These are phyloP conservation scores for Penicillium ochrochloron DNA, from an alignment of 495 filamentous ascomycete species.

Conservation along the genomic window DNA sequence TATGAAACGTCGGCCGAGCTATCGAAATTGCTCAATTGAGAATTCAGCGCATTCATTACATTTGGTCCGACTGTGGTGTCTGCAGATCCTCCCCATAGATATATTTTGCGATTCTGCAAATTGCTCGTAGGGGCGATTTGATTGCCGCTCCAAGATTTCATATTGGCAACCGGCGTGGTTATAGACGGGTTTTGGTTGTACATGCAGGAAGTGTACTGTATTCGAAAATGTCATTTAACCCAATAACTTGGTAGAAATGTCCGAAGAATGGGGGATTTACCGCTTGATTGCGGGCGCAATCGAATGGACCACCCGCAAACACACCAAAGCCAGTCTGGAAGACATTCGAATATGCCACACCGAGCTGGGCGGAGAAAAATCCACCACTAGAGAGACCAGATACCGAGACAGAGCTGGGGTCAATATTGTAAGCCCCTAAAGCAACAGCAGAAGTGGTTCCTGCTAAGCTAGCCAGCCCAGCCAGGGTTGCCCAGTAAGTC, in stretches of 20 bases:
- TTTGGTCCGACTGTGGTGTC: conserved; percentile 20
- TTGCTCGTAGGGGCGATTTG: conserved; percentile 15
- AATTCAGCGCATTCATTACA: conserved; percentile 17
- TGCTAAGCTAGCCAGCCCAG: conserved; percentile 3
- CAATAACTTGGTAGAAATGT: not conserved
- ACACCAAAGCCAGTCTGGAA: conserved; percentile 23
- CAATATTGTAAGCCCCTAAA: conserved; percentile 9
- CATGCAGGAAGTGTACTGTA: conserved; percentile 17
- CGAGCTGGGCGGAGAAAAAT: conserved; percentile 20
- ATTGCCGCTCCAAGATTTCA: conserved; percentile 23
- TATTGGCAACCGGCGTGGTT: conserved; percentile 18
- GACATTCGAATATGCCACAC: conserved; percentile 23
- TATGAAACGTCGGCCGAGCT: conserved; percentile 16
- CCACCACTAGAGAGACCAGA: conserved; percentile 22
- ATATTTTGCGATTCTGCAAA: conserved; percentile 18
- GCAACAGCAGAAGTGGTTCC: conserved; percentile 6
- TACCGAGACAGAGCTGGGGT: conserved; percentile 13
- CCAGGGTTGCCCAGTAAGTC: not conserved
- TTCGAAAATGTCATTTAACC: not conserved
- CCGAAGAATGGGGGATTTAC: not conserved
- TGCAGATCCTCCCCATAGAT: conserved; percentile 18
- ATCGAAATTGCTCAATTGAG: conserved; percentile 15
- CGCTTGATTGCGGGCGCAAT: conserved; percentile 22
- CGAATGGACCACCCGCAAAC: conserved; percentile 21
- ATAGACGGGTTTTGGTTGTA: conserved; percentile 20